These are phyloP conservation scores for baker's yeast (Saccharomyces cerevisiae) DNA, from an alignment of 805 yeast genomes.

Conservation along the genomic window DNA sequence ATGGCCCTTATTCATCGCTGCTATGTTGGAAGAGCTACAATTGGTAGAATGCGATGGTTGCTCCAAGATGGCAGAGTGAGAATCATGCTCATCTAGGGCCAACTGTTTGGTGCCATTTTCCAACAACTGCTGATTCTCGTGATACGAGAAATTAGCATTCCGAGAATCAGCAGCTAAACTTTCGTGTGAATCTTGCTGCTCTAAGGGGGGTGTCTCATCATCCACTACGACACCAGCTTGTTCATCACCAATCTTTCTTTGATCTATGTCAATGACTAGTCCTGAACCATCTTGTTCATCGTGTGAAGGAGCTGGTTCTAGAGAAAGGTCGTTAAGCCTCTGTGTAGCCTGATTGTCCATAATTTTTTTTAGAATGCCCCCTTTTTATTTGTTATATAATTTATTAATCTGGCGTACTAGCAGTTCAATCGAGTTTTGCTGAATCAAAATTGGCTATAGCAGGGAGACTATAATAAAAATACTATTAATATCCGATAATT, in stretches of 20 bases:
- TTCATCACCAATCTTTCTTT: not conserved
- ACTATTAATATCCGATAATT: not conserved
- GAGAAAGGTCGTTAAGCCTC: constrained; percentile 14
- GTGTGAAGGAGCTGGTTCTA: constrained; percentile 24
- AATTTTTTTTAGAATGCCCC: constrained; percentile 6
- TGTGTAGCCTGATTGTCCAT: not conserved
- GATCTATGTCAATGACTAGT: constrained; percentile 9
- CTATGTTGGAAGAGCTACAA: constrained; percentile 3
- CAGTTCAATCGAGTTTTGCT: not conserved
- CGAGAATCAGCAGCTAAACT: constrained; percentile 6
- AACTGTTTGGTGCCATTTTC: constrained; percentile 26
- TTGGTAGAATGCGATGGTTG: constrained; percentile 11
- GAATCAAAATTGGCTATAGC: not conserved
- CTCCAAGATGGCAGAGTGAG: constrained; percentile 9
- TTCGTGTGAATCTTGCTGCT: constrained; percentile 3
- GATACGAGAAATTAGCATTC: constrained; percentile 27
- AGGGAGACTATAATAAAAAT: not conserved
- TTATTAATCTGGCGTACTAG: not conserved
- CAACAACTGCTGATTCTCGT: constrained; percentile 24
- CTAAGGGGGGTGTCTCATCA: not conserved
- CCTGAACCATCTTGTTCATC: constrained; percentile 17
- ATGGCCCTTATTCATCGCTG: constrained; percentile 1
- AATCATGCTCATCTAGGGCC: constrained; percentile 23
- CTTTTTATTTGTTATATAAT: not conserved
- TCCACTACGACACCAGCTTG: not conserved